Percentiles rank a stretch among this genome's conserved stretches.
Conservation (phyloP, 208 protist genomes). For the Porcisia deanei region DNA sequence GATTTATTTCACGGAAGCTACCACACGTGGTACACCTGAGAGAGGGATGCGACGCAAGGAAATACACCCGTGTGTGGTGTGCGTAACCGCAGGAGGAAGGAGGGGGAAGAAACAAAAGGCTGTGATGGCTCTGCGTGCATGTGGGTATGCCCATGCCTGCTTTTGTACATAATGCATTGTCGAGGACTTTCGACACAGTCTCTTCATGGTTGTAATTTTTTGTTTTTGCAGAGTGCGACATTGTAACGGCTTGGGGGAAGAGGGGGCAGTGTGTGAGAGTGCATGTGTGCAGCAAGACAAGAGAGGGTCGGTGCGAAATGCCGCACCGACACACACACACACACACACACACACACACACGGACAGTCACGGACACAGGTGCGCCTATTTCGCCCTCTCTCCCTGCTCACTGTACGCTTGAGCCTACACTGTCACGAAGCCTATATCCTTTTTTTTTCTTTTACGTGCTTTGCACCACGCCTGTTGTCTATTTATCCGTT, state of each 20-base stretch:
- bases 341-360: too few species aligned
- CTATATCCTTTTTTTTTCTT: too few species aligned
- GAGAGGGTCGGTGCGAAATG: not conserved
- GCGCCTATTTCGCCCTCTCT: not conserved
- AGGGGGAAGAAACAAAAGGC: not conserved
- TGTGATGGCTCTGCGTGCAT: not conserved
- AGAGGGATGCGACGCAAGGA: not conserved
- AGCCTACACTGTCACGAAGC: too few species aligned
- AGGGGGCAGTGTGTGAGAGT: not conserved
- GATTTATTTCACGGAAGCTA: constrained; percentile 51
- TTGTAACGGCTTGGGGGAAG: not conserved
- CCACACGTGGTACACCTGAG: constrained; percentile 51
- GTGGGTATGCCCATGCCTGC: not conserved
- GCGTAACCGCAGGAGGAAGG: not conserved
- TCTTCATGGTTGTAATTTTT: not conserved
- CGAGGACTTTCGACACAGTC: not conserved
- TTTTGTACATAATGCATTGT: not conserved
- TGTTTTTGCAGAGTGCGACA: not conserved
- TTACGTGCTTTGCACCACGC: too few species aligned
- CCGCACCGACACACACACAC: not conserved
- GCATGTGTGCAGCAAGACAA: too few species aligned
- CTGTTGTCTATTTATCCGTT: too few species aligned
- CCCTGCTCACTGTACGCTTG: too few species aligned
- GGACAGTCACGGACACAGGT: too few species aligned
- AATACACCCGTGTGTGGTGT: not conserved